Evolutionary conservation across 495 filamentous ascomycete genomes (phyloP), one percentile per base, ranked within the genome.

Genomic region (Staphylotrichum tortipilum): DNA sequence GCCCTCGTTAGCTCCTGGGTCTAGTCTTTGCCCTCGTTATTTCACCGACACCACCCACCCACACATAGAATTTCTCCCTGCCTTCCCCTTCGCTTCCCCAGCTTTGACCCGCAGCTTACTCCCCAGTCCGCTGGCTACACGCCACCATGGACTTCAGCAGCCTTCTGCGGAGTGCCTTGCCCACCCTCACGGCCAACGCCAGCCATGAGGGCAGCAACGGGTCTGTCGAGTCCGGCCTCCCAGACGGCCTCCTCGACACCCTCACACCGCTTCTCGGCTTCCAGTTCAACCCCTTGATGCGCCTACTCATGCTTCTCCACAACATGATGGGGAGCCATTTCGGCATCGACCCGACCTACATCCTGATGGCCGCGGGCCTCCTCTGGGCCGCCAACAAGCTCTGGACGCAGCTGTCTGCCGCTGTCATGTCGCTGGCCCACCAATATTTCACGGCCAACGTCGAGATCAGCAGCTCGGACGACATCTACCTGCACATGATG

Each of bases 401-500:
- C 12, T 50, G 57, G 48, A 55, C 46, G 0, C 63, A 70, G 42
- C 19, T 70, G 0, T 66, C 59, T 45, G 22, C 37, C 29, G 55
- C 51, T 3, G 3, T 66, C 9, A 50, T 57, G 21, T 28, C 45
- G 12, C 30, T 70, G 11, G 30, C 79, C 46, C 48, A 53, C n/a
- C 51, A 62, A 6, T 70, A 80, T 52, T 73, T 74, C 54, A 79
- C 73, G 67, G 71, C 77, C 41, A 74, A 63, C 30, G 68, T 87
- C 47, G 67, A 70, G 31, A 70, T 86, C 53, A 66, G 69, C 47
- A 72, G 69, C 50, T 65, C 67, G 29, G 81, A 86, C 56, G 76
- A 81, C 33, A 78, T 84, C 12, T 83, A 78, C 62, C 53, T 63
- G 10, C 74, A 82, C 49, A 57, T 83, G 33, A 78, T 85, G 68